phyloP scores from a whole-genome alignment of 2,329 filamentous ascomycete genomes.

The Thielaviopsis ethacetica region DNA sequence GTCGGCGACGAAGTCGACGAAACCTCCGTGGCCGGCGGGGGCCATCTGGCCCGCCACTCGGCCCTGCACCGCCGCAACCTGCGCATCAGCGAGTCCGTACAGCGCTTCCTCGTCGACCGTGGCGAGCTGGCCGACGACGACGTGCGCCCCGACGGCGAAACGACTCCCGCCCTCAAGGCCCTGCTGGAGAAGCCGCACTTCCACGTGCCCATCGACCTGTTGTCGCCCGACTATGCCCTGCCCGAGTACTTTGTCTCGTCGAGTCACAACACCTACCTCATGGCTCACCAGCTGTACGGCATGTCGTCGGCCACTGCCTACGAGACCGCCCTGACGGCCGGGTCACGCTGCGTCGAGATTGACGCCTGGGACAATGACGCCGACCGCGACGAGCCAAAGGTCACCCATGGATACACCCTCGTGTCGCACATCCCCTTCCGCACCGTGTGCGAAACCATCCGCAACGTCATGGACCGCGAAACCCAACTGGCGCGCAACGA shows the following conservation, averaged over 20 bases:
- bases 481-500: constrained; percentile 22
- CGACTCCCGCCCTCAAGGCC: constrained; percentile 28
- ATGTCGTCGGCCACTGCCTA: constrained; percentile 46
- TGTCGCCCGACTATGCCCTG: constrained; percentile 42
- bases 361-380: constrained; percentile 54
- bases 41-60: constrained; percentile 32
- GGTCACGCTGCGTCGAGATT: constrained; percentile 56
- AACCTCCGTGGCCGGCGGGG: constrained; percentile 40
- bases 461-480: constrained; percentile 44
- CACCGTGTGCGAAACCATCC: constrained; percentile 47
- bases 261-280: constrained; percentile 57
- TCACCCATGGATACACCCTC: constrained; percentile 53
- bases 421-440: constrained; percentile 51
- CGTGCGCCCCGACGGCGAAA: constrained; percentile 26
- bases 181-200: constrained; percentile 42
- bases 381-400: constrained; percentile 46
- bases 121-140: constrained; percentile 32
- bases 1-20: constrained; percentile 34
- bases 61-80: constrained; percentile 34
- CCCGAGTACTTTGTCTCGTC: constrained; percentile 59
- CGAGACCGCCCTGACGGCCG: constrained; percentile 42
- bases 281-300: constrained; percentile 54
- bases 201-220: constrained; percentile 34
- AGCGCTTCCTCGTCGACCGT: constrained; percentile 36
- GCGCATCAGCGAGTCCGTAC: constrained; percentile 41